Evolutionary conservation across 345 rosid species (phyloP), one percentile per base, ranked within the genome.

Genomic region (Leavenworthia alabamica): DNA sequence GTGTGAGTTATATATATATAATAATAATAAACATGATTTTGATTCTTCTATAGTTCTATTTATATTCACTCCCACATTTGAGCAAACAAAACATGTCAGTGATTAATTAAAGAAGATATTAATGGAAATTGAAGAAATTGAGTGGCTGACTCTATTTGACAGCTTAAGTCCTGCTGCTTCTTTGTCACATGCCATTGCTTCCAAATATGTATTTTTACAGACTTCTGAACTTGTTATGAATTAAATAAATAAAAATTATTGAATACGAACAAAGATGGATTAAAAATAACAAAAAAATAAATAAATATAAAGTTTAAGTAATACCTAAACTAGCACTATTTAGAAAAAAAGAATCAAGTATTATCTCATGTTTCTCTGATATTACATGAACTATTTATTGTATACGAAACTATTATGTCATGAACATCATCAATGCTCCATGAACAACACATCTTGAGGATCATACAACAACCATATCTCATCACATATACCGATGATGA

Each of bases 101-200:
- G n/a, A 49, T 60, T 11, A 22, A 41, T 48, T 47, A 27, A 39
- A 53, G 20, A 60, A 33, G 23, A 51, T 51, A 68, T 69, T 26
- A 7, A 60, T 10, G 27, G 28, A 29, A 14, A 42, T 28, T 43
- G 55, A 60, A 69, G 23, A 41, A 19, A 39, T 37, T 11, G 64
- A 39, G 47, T 62, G 48, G 17, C 75, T 71, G 71, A 26, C 60
- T n/a, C n/a, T 64, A 33, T 58, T 53, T n/a, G 59, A 42, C 71
- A 64, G 71, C 56, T 64, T 64, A 45, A 49, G 42, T 58, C 48
- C 71, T 64, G 61, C 71, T 48, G 4, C 56, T 64, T 64, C 61
- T 64, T 64, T 58, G 36, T 71, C 75, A 71, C 75, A 71, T 71
- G 75, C 75, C 43, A 49, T 50, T 64, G 75, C 52, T 45, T 60